A percentile compares a stretch with the other conserved stretches of the same genome.
These are phyloP conservation scores for Mycena alexandri DNA, from an alignment of 768 basidiomycete species.

Conservation along the genomic window DNA sequence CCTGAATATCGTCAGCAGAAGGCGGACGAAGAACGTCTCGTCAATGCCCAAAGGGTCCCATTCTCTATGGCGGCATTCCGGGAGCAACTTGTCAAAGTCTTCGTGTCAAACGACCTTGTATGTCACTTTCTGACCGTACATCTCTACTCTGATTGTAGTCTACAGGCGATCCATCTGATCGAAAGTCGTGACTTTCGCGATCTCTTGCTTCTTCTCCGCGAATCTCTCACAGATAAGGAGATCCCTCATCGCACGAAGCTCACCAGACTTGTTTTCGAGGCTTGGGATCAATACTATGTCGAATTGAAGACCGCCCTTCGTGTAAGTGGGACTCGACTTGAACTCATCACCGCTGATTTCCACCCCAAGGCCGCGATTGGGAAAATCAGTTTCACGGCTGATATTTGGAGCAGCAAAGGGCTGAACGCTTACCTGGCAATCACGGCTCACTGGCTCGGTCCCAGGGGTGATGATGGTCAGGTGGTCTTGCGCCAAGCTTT, in stretches of 20 bases:
- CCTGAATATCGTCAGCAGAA: conserved; percentile 4
- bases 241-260: conserved; percentile 18
- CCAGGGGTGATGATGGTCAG: conserved; percentile 12
- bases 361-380: conserved; percentile 3
- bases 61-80: conserved; percentile 22
- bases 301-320: conserved; percentile 16
- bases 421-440: conserved; percentile 19
- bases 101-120: conserved; percentile 24
- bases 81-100: conserved; percentile 21
- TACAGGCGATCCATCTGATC: conserved; percentile 16
- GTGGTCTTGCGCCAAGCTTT: conserved; percentile 20
- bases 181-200: conserved; percentile 14
- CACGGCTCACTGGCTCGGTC: conserved; percentile 24
- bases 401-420: conserved; percentile 20
- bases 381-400: conserved; percentile 21
- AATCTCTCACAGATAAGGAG: conserved; percentile 7
- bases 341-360: conserved; percentile 6
- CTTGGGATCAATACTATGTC: conserved; percentile 20
- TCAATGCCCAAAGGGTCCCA: conserved; percentile 14
- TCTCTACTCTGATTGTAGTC: conserved; percentile 18
- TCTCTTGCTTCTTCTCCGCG: conserved; percentile 8
- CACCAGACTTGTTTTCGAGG: conserved; percentile 22
- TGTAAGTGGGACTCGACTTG: conserved; percentile 16
- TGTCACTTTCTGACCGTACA: conserved; percentile 12
- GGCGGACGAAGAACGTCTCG: neutral